A percentile compares a stretch with the other conserved stretches of the same genome.
Evolutionary conservation across 31 red algal species (phyloP).

Genomic region (Endocladia muricata): DNA sequence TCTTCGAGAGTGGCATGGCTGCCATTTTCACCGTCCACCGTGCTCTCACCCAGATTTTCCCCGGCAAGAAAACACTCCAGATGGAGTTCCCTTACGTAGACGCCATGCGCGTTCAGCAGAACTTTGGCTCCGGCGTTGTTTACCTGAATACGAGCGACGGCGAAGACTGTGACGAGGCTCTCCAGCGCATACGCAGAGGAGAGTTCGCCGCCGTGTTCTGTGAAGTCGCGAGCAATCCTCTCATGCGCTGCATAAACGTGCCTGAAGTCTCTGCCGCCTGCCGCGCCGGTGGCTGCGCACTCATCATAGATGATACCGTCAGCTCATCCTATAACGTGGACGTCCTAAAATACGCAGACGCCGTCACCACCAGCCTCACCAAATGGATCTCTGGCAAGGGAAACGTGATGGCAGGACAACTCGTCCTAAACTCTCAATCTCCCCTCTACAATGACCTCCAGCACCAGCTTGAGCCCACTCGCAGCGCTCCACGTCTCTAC

Average conservation of each 20-base stretch:
- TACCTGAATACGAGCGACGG: no score
- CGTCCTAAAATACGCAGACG: neutral
- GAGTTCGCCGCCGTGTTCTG: no score
- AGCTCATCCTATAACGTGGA: neutral
- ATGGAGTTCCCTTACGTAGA: no score
- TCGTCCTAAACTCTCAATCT: neutral
- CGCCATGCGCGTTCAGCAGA: no score
- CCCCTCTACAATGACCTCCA: neutral
- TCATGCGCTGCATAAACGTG: neutral
- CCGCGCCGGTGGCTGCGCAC: neutral
- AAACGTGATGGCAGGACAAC: neutral
- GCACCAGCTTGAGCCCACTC: neutral
- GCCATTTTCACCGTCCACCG: no score
- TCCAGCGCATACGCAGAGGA: no score
- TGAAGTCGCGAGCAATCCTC: neutral
- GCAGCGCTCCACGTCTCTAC: neutral
- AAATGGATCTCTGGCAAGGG: neutral
- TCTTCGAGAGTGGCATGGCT: no score
- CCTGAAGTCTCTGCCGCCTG: neutral
- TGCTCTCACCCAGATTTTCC: no score
- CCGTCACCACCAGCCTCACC: neutral
- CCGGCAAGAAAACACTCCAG: no score
- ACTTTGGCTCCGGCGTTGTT: no score
- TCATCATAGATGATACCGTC: slow-evolving; percentile 2
- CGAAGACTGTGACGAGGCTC: no score